These are phyloP conservation scores for Aspergillus olivimuriae DNA, from an alignment of 495 filamentous ascomycete genomes.

Conservation along the genomic window DNA sequence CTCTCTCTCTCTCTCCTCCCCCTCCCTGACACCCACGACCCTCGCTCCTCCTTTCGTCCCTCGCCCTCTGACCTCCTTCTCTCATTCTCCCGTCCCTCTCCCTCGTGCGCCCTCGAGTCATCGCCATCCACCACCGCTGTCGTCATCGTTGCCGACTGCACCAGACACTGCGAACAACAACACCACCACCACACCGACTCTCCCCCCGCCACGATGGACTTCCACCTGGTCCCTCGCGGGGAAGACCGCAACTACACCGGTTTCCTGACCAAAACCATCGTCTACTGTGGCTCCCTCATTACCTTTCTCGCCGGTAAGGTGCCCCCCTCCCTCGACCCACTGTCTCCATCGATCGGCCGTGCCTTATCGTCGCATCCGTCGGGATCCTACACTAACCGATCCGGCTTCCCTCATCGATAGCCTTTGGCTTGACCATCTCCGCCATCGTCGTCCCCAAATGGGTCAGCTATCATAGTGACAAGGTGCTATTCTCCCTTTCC, in stretches of 20 bases:
- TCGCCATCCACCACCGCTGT: too few relatives aligned
- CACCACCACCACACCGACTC: not conserved
- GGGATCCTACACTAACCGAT: not conserved
- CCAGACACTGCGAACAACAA: constrained; percentile 10
- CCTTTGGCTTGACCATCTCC: constrained; percentile 68
- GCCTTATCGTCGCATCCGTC: too few relatives aligned
- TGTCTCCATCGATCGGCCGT: constrained; percentile 1
- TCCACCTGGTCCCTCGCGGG: constrained; percentile 36
- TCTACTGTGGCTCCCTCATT: constrained; percentile 53
- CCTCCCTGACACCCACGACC: not conserved
- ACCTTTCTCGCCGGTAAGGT: constrained; percentile 56
- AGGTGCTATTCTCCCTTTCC: constrained; percentile 30
- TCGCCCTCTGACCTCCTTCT: constrained; percentile 12
- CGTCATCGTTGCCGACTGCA: not conserved
- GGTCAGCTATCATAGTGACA: constrained; percentile 64
- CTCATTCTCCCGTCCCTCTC: too few relatives aligned
- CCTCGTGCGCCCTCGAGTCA: too few relatives aligned
- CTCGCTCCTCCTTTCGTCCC: constrained; percentile 11
- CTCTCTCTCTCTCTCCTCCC: not conserved
- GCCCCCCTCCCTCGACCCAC: constrained; percentile 2
- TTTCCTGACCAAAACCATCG: constrained; percentile 43
- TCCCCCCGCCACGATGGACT: constrained; percentile 27
- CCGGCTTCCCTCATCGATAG: constrained; percentile 42
- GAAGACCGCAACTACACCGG: constrained; percentile 43
- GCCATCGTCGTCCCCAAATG: constrained; percentile 72